phyloP scores from a whole-genome alignment of 805 yeast species.

The Hanseniaspora lachancei region DNA sequence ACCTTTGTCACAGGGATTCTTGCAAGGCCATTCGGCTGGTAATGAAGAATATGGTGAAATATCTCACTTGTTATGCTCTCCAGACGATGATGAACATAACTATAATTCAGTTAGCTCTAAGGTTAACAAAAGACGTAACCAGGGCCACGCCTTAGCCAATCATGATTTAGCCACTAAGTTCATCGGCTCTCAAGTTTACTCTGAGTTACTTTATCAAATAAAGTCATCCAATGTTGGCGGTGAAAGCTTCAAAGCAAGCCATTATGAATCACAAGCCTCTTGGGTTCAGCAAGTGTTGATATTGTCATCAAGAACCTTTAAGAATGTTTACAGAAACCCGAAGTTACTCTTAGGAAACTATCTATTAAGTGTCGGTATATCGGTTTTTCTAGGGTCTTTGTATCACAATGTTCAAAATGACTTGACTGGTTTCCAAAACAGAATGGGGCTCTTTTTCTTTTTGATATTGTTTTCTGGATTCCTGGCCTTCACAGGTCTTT shows the following conservation, averaged over 20 bases:
- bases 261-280: slow-evolving; percentile 34
- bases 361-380: slow-evolving; percentile 59
- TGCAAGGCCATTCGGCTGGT: slow-evolving; percentile 29
- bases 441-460: slow-evolving; percentile 88
- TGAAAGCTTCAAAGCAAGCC: slow-evolving; percentile 24
- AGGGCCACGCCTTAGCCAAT: not conserved
- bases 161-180: slow-evolving; percentile 8
- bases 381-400: slow-evolving; percentile 70
- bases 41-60: slow-evolving; percentile 77
- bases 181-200: slow-evolving; percentile 5
- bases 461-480: slow-evolving; percentile 85
- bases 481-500: slow-evolving; percentile 80
- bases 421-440: slow-evolving; percentile 90
- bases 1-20: slow-evolving; percentile 16
- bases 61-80: slow-evolving; percentile 21
- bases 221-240: slow-evolving; percentile 12
- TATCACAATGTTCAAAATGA: slow-evolving; percentile 77
- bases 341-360: slow-evolving; percentile 76
- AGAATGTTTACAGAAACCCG: slow-evolving; percentile 86
- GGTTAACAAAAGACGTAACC: not conserved
- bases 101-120: not conserved
- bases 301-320: slow-evolving; percentile 74
- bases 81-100: slow-evolving; percentile 14
- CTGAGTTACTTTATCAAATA: slow-evolving; percentile 7
- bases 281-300: slow-evolving; percentile 56